Evolutionary conservation across 2,329 filamentous ascomycete species (phyloP), one percentile per base, ranked within the genome.

Genomic region (Purpureocillium takamizusanense): DNA sequence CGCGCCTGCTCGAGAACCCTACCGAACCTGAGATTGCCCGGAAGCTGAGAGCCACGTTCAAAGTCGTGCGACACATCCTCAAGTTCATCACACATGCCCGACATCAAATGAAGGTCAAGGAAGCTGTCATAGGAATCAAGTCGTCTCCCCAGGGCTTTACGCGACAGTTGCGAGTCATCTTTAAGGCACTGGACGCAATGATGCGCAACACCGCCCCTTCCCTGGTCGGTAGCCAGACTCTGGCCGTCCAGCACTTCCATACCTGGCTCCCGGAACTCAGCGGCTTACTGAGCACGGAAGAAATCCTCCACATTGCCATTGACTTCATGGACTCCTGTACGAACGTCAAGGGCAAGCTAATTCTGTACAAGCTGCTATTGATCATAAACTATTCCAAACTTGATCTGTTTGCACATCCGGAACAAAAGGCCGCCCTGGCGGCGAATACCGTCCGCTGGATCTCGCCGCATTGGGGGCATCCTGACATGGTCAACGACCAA

Each of bases 221-320:
- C 14, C 67, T 97, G 17, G 85, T 97, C 12, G 92, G 92, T 27
- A 97, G 86, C 46, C 94, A 98, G 62, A 97, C 92, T 0, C 68
- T 98, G 36, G 81, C 94, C 3, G 88, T 97, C 11, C 92, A 98
- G 60, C 87, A 97, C 57, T 94, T 97, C 57, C 90, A 97, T 55
- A 85, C 86, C 0, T 98, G 92, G 92, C 68, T 98, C n/a, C 90
- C 92, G 0, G 90, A 97, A 55, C 76, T 98, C 9, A 72, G 78
- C 1, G 78, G 81, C 2, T 70, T 92, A 29, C 72, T 97, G 54
- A 76, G 74, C 4, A 80, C 82, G 0, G 83, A 88, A 51, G 90
- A 97, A 56, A 90, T 95, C 33, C 67, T 95, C 37, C 83, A 94
- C 51, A 83, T 95, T 46, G 87, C 89, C 31, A 86, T 94, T 44